phyloP scores from a whole-genome alignment of 148 eudicot species.

The Spergularia marina region DNA sequence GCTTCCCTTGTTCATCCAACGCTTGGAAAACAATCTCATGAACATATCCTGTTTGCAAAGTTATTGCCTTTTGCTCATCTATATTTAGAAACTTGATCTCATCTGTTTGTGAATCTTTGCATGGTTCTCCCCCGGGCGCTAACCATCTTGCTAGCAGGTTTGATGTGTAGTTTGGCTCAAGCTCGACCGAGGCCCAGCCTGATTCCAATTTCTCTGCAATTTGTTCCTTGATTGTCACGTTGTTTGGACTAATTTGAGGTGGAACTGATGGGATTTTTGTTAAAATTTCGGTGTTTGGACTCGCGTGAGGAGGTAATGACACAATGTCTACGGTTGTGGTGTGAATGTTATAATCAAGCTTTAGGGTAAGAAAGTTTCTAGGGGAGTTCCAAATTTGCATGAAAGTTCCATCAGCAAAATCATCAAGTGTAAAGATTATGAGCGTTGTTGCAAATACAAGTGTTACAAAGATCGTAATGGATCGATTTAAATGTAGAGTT shows the following conservation, averaged over 20 bases:
- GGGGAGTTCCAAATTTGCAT: slow-evolving; percentile 21
- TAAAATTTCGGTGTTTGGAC: not conserved
- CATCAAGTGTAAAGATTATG: slow-evolving; percentile 16
- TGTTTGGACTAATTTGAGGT: not conserved
- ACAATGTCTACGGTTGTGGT: not conserved
- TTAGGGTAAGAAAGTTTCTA: not conserved
- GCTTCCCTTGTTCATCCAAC: slow-evolving; percentile 58
- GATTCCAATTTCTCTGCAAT: slow-evolving; percentile 5
- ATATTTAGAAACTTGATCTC: slow-evolving; percentile 52
- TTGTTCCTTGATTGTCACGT: not conserved
- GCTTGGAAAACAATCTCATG: slow-evolving; percentile 76
- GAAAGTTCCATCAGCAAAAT: slow-evolving; percentile 12
- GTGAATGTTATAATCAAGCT: not conserved
- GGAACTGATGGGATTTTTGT: not conserved
- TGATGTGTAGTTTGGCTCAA: slow-evolving; percentile 49
- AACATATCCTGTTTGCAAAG: slow-evolving; percentile 45
- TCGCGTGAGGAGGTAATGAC: not conserved
- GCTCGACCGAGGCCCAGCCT: slow-evolving; percentile 41
- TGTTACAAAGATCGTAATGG: slow-evolving; percentile 12
- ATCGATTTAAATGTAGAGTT: slow-evolving; percentile 16
- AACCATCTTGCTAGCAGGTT: slow-evolving; percentile 54
- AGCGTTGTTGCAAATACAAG: slow-evolving; percentile 19
- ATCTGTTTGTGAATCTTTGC: slow-evolving; percentile 56
- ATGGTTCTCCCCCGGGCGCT: slow-evolving; percentile 57
- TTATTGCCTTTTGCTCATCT: slow-evolving; percentile 40